Evolutionary conservation across 257 asterid genomes (phyloP).

Genomic region (Linaria vulgaris): DNA sequence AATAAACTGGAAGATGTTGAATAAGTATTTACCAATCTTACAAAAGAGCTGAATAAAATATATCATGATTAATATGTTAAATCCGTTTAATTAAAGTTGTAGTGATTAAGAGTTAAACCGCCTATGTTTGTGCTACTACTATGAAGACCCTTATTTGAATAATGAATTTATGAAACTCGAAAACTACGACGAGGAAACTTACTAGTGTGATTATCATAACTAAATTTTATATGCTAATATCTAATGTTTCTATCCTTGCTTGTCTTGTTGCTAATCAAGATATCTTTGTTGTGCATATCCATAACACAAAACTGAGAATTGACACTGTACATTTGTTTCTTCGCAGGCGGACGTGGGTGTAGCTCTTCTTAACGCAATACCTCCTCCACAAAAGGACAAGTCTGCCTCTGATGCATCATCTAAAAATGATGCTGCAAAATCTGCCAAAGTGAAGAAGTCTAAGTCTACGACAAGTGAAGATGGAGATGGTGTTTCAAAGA

Average conservation of each 20-base stretch:
- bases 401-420: conserved; percentile 57
- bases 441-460: conserved; percentile 58
- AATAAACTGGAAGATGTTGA: not conserved
- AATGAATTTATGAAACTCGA: not conserved
- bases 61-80: not conserved
- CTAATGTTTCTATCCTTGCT: not conserved
- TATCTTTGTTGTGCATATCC: not conserved
- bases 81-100: not conserved
- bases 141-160: not conserved
- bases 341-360: conserved; percentile 90
- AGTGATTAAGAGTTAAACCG: not conserved
- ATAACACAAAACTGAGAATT: not conserved
- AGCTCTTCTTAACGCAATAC: conserved; percentile 86
- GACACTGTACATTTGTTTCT: conserved; percentile 19
- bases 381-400: conserved; percentile 56
- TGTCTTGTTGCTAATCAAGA: not conserved
- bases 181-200: not conserved
- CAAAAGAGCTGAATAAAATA: not conserved
- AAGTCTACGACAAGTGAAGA: conserved; percentile 42
- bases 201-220: not conserved
- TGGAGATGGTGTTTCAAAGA: conserved; percentile 49
- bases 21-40: not conserved
- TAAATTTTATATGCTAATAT: not conserved
- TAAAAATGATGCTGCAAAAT: conserved; percentile 54
- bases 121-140: not conserved